Conservation (phyloP, 805 yeast species). For the Candida stauntonica region DNA sequence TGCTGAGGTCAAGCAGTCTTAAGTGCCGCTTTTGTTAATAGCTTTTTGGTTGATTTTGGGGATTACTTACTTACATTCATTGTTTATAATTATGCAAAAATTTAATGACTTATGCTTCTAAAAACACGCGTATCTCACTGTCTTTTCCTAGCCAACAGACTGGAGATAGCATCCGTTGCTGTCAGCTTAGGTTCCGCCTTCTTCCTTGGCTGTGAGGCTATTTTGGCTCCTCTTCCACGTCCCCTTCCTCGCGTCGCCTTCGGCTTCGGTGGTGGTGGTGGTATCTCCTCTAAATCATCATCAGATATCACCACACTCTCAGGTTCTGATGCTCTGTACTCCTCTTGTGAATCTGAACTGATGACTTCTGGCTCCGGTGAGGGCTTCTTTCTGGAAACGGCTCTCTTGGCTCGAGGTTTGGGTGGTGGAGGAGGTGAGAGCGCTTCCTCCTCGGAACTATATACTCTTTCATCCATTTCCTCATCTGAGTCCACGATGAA, state of each 20-base stretch:
- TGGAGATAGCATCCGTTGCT: slow-evolving; percentile 7
- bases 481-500: slow-evolving; percentile 9
- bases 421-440: no score
- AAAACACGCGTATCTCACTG: no score
- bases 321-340: slow-evolving; percentile 3
- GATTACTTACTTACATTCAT: no score
- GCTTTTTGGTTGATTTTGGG: no score
- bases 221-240: background rate
- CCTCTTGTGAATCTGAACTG: background rate
- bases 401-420: no score
- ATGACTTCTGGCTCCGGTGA: background rate
- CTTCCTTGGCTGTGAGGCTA: background rate
- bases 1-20: slow-evolving; percentile 6
- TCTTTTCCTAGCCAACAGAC: slow-evolving; percentile 9
- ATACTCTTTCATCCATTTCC: slow-evolving; percentile 2
- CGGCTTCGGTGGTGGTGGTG: background rate
- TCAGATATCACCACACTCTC: slow-evolving; percentile 5
- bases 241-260: slow-evolving; percentile 1
- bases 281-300: slow-evolving; percentile 5
- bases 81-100: no score
- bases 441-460: slow-evolving; percentile 2
- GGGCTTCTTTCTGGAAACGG: no score
- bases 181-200: slow-evolving; percentile 1
- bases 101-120: no score
- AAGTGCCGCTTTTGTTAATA: no score